Evolutionary conservation across 2,329 filamentous ascomycete genomes (phyloP), one percentile per base, ranked within the genome.

Genomic region (Davidsoniella eucalypti): DNA sequence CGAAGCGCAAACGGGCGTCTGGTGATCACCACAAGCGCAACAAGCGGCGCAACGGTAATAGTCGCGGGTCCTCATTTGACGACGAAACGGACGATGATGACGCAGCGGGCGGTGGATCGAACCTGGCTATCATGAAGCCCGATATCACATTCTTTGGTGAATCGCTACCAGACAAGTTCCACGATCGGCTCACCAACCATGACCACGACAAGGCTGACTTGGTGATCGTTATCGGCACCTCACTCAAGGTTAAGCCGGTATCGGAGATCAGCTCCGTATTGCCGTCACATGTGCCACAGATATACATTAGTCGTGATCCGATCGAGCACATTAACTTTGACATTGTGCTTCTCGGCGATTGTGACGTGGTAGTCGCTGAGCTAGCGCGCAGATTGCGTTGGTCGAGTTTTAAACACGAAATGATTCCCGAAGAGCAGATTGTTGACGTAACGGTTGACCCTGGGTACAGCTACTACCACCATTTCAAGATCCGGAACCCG

Each of bases 91-190:
- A 53, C 46, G 53, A 29, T 40, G 54, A 44, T 39, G 63, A 60
- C 51, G 66, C 65, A 52, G 65, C 62, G 55, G 65, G 65, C 54
- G 65, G 76, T 84, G 38, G 78, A 14, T 41, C 79, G 2, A 70
- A 73, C 44, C 75, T 79, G 2, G 87, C 85, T 51, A 79, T 94
- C 61, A 94, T 94, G 87, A 94, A 84, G 72, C 92, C 92, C 7
- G 90, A 96, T 67, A 96, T 98, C 61, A 96, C 87, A 44, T 96
- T 98, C 69, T 96, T 96, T 60, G 90, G 90, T 57, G 92, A 98
- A 67, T 74, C 80, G 47, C 79, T 98, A 1, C 88, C 90, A 0
- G 79, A 85, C 57, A 76, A 78, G 57, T 98, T 98, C 65, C 84
- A 83, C 52, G 71, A 77, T 46, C 82, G 88, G 6, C 75, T 96